Base-by-base conservation (phyloP, 768 basidiomycete species). In the Leccinum olivaceopallidum region DNA sequence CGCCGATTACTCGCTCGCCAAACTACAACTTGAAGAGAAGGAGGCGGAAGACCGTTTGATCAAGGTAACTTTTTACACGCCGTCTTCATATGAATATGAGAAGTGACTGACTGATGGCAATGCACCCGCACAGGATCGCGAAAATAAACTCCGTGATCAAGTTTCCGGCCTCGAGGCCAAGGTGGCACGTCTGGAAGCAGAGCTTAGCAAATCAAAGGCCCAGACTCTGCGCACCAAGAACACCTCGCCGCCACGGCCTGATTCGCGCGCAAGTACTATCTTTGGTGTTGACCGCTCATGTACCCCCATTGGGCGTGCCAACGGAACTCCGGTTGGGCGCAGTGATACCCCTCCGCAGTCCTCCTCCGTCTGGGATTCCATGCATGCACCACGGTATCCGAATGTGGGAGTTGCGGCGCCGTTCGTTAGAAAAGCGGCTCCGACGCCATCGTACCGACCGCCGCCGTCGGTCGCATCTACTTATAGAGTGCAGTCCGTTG, bases 321-420 rank as follows among this genome's bases (percentile, higher is more conserved):
- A 75, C 54, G 76, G 76, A 32, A 54, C 59, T 32, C 26, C 34
- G 36, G 37, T 53, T 36, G 47, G 71, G 32, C 77, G 80, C 34
- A 79, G 80, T 42, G 71, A 75, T 53, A 83, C 86, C 4, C 82
- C 83, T n/a, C 81, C 83, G 44, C 62, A 44, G 13, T 44, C 42
- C 6, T 44, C 81, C 6, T 87, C 87, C 2, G 88, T 92, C 13
- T 85, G 87, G 82, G 86, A 91, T 67, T 93, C 92, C 1, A 91
- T 84, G 64, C 84, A 84, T 50, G 83, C 83, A 28, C 83, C 81
- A 4, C 69, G 58, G 22, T 67, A 73, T 54, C 53, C 69, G 26
- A 60, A 65, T 30, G 32, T 58, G 1, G 68, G 64, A 55, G 57
- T 64, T 32, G 55, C 56, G 34, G 53, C 67, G 9, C 60, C 66